Conservation (phyloP, 345 rosid species). For the Microthlaspi erraticum region DNA sequence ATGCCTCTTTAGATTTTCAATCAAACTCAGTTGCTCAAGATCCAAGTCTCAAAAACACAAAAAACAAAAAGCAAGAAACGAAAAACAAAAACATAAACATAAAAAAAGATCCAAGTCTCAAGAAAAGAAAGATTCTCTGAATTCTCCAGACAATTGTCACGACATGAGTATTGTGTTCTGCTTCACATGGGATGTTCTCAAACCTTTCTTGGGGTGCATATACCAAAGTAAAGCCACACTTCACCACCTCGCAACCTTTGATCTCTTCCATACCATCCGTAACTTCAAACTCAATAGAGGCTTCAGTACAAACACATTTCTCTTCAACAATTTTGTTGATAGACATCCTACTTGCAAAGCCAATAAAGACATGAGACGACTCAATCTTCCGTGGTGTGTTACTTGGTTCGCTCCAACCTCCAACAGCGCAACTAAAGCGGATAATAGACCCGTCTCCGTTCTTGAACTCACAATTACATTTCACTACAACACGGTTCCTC, state of each 20-base stretch:
- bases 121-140: too few species aligned
- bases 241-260: background rate
- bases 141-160: too few species aligned
- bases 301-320: background rate
- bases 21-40: too few species aligned
- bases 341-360: background rate
- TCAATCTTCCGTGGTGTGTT: background rate
- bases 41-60: too few species aligned
- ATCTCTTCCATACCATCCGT: constrained; percentile 10
- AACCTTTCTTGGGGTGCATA: background rate
- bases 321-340: background rate
- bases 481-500: background rate
- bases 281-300: background rate
- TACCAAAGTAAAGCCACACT: constrained; percentile 26
- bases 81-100: too few species aligned
- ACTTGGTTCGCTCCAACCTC: constrained; percentile 16
- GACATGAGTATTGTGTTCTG: too few species aligned
- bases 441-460: background rate
- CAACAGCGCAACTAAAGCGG: background rate
- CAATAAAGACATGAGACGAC: constrained; percentile 25
- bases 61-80: too few species aligned
- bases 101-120: too few species aligned
- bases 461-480: constrained; percentile 3
- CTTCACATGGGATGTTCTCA: too few species aligned
- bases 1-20: too few species aligned